phyloP scores from a whole-genome alignment of 352 stramenopile genomes.

The Aphanomyces euteiches region DNA sequence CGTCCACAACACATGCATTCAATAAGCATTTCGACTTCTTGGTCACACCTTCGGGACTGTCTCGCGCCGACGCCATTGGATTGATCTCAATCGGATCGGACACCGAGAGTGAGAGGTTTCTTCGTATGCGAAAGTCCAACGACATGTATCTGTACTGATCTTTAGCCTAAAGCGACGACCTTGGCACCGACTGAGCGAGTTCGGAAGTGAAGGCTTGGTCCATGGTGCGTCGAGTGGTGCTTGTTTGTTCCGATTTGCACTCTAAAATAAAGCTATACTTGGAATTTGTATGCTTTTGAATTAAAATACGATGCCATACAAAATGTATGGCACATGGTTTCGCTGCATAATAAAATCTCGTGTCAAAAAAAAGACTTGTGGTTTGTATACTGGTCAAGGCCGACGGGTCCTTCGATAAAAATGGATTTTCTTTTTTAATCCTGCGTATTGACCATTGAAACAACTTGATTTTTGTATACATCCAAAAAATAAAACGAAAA shows the following conservation, averaged over 20 bases:
- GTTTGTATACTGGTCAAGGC: conserved; percentile 7
- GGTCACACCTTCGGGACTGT: conserved; percentile 17
- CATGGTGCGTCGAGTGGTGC: neutral
- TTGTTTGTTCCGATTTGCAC: too few species aligned
- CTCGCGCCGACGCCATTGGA: neutral
- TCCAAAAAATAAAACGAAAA: too few species aligned
- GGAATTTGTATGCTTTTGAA: too few species aligned
- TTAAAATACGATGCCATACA: too few species aligned
- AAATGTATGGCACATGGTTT: neutral
- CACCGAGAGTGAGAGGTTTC: conserved; percentile 20
- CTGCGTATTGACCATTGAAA: too few species aligned
- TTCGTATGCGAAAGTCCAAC: conserved; percentile 25
- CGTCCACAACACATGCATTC: conserved; percentile 53
- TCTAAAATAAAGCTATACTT: too few species aligned
- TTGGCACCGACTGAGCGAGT: conserved; percentile 6
- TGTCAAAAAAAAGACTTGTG: neutral
- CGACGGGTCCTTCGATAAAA: neutral
- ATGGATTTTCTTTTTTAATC: neutral
- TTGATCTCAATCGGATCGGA: conserved; percentile 22
- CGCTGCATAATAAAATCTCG: conserved; percentile 3
- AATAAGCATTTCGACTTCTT: conserved; percentile 39
- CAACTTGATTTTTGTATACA: too few species aligned
- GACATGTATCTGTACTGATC: conserved; percentile 20
- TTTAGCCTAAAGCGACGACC: neutral
- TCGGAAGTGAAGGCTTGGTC: conserved; percentile 14